phyloP scores from a whole-genome alignment of 2,329 filamentous ascomycete species.

The Grosmannia serpens region DNA sequence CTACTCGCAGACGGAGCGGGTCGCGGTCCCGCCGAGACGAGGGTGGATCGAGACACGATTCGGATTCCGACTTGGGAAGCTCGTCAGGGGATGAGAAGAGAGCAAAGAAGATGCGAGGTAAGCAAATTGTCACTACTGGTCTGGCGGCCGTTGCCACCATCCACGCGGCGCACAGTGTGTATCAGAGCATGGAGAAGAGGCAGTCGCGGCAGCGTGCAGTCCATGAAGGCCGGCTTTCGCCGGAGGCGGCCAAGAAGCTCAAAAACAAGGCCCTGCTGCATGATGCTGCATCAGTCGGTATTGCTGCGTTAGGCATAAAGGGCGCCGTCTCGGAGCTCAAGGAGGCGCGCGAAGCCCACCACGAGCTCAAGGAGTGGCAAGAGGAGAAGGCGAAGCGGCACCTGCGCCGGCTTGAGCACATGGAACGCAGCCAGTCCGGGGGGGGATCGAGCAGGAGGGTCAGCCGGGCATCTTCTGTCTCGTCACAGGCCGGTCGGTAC shows the following conservation, averaged over 20 bases:
- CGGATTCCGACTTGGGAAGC: conserved; percentile 44
- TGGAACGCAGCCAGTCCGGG: conserved; percentile 3
- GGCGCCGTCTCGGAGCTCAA: conserved; percentile 45
- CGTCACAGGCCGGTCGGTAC: conserved; percentile 24
- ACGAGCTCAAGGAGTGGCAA: conserved; percentile 38
- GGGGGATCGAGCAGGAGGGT: conserved; percentile 21
- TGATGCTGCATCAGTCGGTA: conserved; percentile 47
- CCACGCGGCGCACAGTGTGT: conserved; percentile 47
- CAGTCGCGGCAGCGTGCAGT: conserved; percentile 41
- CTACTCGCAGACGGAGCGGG: conserved; percentile 21
- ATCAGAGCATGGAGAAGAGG: conserved; percentile 46
- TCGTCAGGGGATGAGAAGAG: conserved; percentile 45
- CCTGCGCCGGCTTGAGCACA: conserved; percentile 30
- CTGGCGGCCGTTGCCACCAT: conserved; percentile 48
- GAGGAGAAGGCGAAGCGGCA: conserved; percentile 38
- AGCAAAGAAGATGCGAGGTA: conserved; percentile 48
- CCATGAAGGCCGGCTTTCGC: conserved; percentile 38
- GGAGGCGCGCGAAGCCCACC: conserved; percentile 37
- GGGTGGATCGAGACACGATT: conserved; percentile 33
- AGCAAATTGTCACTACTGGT: conserved; percentile 46
- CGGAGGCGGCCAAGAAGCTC: conserved; percentile 41
- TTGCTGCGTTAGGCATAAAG: conserved; percentile 46
- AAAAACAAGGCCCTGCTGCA: conserved; percentile 45
- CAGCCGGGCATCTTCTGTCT: conserved; percentile 31
- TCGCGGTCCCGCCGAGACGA: conserved; percentile 22